Base-by-base conservation (phyloP, 192 early-diverging fungal species). In the Backusella tarrabulga region DNA sequence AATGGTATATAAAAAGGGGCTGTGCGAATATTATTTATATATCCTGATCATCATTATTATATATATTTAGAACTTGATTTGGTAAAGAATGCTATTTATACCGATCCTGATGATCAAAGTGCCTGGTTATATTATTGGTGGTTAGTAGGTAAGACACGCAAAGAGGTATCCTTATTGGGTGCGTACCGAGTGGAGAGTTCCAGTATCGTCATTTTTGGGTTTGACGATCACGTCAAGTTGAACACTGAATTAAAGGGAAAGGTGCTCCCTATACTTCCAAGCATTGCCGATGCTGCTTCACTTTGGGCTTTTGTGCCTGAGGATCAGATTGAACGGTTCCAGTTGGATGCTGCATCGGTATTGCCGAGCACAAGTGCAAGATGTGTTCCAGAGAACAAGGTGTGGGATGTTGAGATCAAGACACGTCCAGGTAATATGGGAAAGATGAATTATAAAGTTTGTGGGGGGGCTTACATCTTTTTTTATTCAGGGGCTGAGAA, bases 41-140 rank as follows among this genome's bases (percentile, higher is more conserved):
- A 63, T 69, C 8, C 41, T 42, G 38, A 40, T 12, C 0, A 44
- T 44, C 46, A 19, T 6, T 4, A 23, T 70, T 32, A 67, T 52
- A 34, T 73, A 88, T 76, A 74, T 9, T 72, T 76, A 84, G 97
- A 99, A 68, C 87, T 95, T 66, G 94, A 94, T 36, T 71, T 96
- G 75, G 92, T 97, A 52, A 87, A 94, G 66, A 94, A 95, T 71
- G 98, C 97, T 3, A 88, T 97, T 40, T 99, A 93, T 77, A 99
- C 97, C 7, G 97, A 99, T 76, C 98, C 98, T 12, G 92, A 93
- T 34, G 97, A 99, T 84, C 97, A 98, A 83, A 94, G 91, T 73
- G 97, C 96, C 17, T 99, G 98, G 98, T 85, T 99, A 15, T 99
- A 99, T 86, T 91, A 97, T 67, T 90, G 93, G 68, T 98, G 95